Percentiles rank a stretch among this genome's conserved stretches.
Evolutionary conservation across 2,329 filamentous ascomycete genomes (phyloP).

Genomic region (Aspergillus pseudotamarii): DNA sequence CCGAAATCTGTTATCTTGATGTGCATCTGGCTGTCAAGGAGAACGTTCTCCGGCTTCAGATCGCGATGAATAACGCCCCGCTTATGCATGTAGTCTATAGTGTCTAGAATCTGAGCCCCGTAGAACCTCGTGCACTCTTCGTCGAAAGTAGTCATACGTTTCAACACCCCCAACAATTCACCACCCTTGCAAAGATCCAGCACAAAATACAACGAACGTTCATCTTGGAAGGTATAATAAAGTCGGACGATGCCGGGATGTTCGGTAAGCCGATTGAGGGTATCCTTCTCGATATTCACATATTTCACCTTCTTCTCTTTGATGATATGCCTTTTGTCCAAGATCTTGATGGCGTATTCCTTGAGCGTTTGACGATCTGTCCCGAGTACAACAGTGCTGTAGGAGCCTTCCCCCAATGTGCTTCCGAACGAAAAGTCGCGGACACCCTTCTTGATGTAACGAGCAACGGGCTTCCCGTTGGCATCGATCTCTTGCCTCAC

Average conservation of each 20-base stretch:
- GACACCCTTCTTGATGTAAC: slow-evolving; percentile 93
- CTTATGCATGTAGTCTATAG: slow-evolving; percentile 97
- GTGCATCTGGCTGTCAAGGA: slow-evolving; percentile 93
- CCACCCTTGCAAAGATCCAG: slow-evolving; percentile 90
- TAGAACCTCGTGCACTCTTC: slow-evolving; percentile 94
- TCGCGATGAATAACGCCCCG: slow-evolving; percentile 95
- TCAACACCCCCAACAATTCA: slow-evolving; percentile 87
- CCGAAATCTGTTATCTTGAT: slow-evolving; percentile 99
- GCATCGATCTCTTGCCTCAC: slow-evolving; percentile 82
- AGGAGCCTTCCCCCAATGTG: slow-evolving; percentile 91
- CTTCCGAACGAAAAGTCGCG: slow-evolving; percentile 94
- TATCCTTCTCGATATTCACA: slow-evolving; percentile 99
- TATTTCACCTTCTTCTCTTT: slow-evolving; percentile 99
- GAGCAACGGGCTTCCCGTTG: slow-evolving; percentile 77
- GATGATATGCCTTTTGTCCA: slow-evolving; percentile 98
- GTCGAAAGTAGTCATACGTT: slow-evolving; percentile 93
- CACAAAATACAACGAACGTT: slow-evolving; percentile 94
- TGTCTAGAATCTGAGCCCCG: slow-evolving; percentile 90
- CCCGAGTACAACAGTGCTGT: slow-evolving; percentile 91
- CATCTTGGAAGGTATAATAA: slow-evolving; percentile 99
- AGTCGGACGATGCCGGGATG: slow-evolving; percentile 94
- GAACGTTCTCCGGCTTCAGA: slow-evolving; percentile 93
- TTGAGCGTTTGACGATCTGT: slow-evolving; percentile 92
- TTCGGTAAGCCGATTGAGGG: slow-evolving; percentile 90
- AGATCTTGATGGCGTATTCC: slow-evolving; percentile 96